Evolutionary conservation across 2,329 filamentous ascomycete species (phyloP).

Genomic region (Daldinia eschscholtzii): DNA sequence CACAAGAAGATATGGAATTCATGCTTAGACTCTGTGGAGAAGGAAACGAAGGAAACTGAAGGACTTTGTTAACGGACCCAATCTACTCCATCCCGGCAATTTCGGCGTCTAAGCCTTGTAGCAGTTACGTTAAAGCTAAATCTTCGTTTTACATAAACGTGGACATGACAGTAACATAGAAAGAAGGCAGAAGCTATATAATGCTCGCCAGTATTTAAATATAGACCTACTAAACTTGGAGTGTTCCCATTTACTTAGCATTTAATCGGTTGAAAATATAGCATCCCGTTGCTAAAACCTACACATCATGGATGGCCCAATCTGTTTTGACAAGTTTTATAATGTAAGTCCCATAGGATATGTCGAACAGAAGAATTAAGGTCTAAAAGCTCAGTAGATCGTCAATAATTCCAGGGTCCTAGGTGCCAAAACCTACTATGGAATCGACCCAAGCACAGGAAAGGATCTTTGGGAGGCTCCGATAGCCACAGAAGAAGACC

Average conservation of each 20-base stretch:
- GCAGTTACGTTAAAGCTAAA: neutral
- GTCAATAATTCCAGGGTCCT: neutral
- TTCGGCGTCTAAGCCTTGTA: neutral
- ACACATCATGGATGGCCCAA: neutral
- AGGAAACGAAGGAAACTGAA: neutral
- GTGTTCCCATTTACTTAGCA: no score
- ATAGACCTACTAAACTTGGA: neutral
- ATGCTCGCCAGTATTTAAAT: neutral
- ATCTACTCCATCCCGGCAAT: neutral
- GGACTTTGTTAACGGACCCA: neutral
- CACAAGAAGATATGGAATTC: neutral
- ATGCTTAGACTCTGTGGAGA: neutral
- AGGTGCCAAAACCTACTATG: neutral
- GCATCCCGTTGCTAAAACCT: neutral
- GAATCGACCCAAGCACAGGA: slow-evolving; percentile 4
- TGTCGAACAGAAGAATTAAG: no score
- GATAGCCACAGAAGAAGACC: neutral
- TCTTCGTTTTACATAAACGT: neutral
- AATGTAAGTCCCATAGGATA: neutral
- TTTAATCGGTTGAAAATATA: neutral
- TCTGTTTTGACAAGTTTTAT: slow-evolving; percentile 8
- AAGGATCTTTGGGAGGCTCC: neutral
- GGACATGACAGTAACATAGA: neutral
- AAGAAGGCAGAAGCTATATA: neutral
- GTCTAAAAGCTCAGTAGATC: neutral